A percentile compares a stretch with the other conserved stretches of the same genome.
Evolutionary conservation across 108 stramenopile genomes (phyloP).

Genomic region (Schizochytrium sp.): DNA sequence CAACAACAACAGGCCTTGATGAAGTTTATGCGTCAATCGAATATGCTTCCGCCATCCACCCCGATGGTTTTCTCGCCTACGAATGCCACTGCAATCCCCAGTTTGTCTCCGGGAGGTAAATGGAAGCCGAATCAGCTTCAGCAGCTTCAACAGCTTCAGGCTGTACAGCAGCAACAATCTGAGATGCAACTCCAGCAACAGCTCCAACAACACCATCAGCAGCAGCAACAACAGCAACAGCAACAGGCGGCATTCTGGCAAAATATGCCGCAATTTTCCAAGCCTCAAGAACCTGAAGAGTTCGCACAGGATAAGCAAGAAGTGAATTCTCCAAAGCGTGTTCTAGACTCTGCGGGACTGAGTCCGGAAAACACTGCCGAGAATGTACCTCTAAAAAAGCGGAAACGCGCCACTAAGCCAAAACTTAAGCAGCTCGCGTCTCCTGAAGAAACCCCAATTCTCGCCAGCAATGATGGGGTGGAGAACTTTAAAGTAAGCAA

Average conservation of each 20-base stretch:
- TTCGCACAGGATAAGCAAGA: too few species aligned
- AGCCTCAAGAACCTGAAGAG: too few species aligned
- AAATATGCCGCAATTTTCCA: too few species aligned
- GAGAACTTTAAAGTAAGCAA: too few species aligned
- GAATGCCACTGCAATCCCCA: background rate
- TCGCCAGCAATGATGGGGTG: too few species aligned
- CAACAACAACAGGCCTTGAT: background rate
- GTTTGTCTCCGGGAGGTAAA: background rate
- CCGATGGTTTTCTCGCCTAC: constrained; percentile 2
- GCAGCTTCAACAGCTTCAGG: constrained; percentile 40
- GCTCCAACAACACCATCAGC: constrained; percentile 21
- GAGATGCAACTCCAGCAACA: constrained; percentile 9
- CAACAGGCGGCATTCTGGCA: background rate
- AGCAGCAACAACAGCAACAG: constrained; percentile 39
- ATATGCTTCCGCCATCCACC: background rate
- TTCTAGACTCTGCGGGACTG: too few species aligned
- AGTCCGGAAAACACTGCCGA: too few species aligned
- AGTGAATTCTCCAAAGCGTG: too few species aligned
- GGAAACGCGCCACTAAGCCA: too few species aligned
- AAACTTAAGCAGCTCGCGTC: too few species aligned
- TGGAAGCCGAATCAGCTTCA: constrained; percentile 1
- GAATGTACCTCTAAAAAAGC: too few species aligned
- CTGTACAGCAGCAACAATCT: background rate
- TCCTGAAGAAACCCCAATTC: too few species aligned
- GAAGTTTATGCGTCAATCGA: background rate